phyloP scores from a whole-genome alignment of 116 monocot species.

The Thalassia testudinum region DNA sequence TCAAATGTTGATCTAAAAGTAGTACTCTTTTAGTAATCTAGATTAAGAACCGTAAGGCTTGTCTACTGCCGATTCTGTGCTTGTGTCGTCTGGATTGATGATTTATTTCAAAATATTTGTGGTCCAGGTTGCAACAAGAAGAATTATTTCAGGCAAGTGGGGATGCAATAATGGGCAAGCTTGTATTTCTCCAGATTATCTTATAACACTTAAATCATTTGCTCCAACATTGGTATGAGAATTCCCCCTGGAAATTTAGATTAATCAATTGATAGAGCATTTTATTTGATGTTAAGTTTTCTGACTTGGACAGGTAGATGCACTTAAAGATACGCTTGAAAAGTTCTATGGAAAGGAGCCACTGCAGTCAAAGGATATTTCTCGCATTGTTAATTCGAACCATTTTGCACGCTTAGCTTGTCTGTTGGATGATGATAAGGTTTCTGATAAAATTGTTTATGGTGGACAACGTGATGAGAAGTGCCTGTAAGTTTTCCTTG shows the following conservation, averaged over 20 bases:
- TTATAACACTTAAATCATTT: conserved; percentile 80
- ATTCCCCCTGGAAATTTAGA: background rate
- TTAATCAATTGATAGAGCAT: background rate
- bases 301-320: conserved; percentile 27
- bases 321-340: conserved; percentile 42
- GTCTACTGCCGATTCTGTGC: too few relatives aligned
- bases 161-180: conserved; percentile 93
- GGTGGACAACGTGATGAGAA: conserved; percentile 67
- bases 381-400: conserved; percentile 76
- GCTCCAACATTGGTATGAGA: conserved; percentile 48
- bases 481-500: conserved; percentile 31
- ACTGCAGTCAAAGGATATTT: conserved; percentile 46
- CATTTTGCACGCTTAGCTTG: conserved; percentile 52
- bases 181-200: conserved; percentile 83
- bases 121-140: conserved; percentile 25
- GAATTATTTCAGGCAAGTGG: conserved; percentile 85
- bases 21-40: background rate
- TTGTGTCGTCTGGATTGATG: too few relatives aligned
- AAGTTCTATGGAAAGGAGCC: conserved; percentile 73
- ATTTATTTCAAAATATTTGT: too few relatives aligned
- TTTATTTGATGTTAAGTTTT: background rate
- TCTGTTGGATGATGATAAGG: conserved; percentile 60
- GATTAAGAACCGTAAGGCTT: too few relatives aligned
- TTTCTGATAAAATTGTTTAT: conserved; percentile 54
- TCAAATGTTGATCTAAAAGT: conserved; percentile 48